Conservation (phyloP, 345 rosid species). For the Brassica rapa region DNA sequence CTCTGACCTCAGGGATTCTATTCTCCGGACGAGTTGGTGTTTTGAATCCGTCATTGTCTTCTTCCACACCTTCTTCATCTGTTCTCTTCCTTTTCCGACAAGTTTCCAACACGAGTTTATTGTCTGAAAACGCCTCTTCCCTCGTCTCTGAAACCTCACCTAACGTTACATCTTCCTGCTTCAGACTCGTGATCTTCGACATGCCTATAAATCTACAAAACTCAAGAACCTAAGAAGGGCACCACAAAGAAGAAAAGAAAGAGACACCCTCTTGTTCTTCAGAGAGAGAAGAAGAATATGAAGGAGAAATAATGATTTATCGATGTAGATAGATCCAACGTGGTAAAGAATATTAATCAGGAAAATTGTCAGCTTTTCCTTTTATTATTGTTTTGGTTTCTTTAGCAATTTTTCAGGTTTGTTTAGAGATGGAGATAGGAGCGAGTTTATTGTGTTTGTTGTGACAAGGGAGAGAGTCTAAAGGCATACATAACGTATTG, state of each 20-base stretch:
- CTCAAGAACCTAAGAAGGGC: not conserved
- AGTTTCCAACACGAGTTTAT: slow-evolving; percentile 2
- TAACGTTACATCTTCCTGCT: slow-evolving; percentile 18
- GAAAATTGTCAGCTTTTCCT: slow-evolving; percentile 42
- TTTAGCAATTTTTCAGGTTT: slow-evolving; percentile 29
- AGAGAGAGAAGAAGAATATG: not conserved
- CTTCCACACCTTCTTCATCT: slow-evolving; percentile 13
- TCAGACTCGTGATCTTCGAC: slow-evolving; percentile 18
- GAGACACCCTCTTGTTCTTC: slow-evolving; percentile 3
- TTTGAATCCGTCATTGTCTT: slow-evolving; percentile 37
- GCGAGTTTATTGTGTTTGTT: slow-evolving; percentile 27
- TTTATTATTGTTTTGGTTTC: slow-evolving; percentile 3
- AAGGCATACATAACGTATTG: slow-evolving; percentile 33
- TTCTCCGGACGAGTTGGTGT: slow-evolving; percentile 43
- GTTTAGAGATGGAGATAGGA: slow-evolving; percentile 25
- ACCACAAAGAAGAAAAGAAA: not conserved
- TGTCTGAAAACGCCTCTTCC: slow-evolving; percentile 20
- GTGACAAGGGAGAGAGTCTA: slow-evolving; percentile 31
- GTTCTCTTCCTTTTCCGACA: slow-evolving; percentile 40
- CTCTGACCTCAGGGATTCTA: slow-evolving; percentile 35
- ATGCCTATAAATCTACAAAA: slow-evolving; percentile 11
- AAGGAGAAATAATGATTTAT: slow-evolving; percentile 26
- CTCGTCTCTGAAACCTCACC: not conserved
- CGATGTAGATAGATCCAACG: slow-evolving; percentile 42
- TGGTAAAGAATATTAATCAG: slow-evolving; percentile 40